Conservation (phyloP, 805 yeast genomes). For the Sugiyamaella marilandica region DNA sequence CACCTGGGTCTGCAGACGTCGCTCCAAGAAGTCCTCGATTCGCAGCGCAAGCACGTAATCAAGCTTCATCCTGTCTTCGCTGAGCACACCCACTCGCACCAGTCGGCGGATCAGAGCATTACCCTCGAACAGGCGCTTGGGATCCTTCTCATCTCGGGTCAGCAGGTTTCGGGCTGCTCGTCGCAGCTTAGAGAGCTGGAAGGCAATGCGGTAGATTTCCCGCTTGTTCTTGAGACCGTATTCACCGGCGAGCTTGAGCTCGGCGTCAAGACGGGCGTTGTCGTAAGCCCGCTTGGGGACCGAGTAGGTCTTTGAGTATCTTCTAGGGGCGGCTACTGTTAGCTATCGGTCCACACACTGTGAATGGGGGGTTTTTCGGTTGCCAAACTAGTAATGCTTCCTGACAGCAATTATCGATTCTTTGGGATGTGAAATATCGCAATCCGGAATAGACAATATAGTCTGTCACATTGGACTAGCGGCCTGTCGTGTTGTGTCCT, state of each 20-base stretch:
- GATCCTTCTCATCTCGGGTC: slow-evolving; percentile 99
- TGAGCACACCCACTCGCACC: slow-evolving; percentile 97
- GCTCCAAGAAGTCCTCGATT: slow-evolving; percentile 98
- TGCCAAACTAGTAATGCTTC: not conserved
- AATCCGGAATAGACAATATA: not conserved
- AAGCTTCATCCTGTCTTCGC: slow-evolving; percentile 99
- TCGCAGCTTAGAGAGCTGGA: slow-evolving; percentile 98
- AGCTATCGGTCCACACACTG: not conserved
- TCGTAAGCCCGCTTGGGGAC: slow-evolving; percentile 99
- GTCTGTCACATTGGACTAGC: not conserved
- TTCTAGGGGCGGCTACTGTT: slow-evolving; percentile 88
- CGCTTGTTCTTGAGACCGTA: slow-evolving; percentile 99
- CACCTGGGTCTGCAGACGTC: slow-evolving; percentile 99
- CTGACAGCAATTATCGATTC: not conserved
- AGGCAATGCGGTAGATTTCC: slow-evolving; percentile 99
- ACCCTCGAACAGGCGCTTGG: slow-evolving; percentile 99
- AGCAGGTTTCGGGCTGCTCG: slow-evolving; percentile 99
- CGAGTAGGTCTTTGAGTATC: slow-evolving; percentile 98
- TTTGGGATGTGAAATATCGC: not conserved
- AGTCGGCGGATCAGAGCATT: slow-evolving; percentile 99
- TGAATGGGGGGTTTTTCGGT: not conserved
- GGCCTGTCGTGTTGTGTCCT: not conserved
- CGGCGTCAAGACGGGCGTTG: slow-evolving; percentile 99
- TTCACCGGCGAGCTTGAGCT: slow-evolving; percentile 99
- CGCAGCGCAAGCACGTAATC: slow-evolving; percentile 99